phyloP scores from a whole-genome alignment of 2,329 filamentous ascomycete species.

The Ophiostoma perfectum region DNA sequence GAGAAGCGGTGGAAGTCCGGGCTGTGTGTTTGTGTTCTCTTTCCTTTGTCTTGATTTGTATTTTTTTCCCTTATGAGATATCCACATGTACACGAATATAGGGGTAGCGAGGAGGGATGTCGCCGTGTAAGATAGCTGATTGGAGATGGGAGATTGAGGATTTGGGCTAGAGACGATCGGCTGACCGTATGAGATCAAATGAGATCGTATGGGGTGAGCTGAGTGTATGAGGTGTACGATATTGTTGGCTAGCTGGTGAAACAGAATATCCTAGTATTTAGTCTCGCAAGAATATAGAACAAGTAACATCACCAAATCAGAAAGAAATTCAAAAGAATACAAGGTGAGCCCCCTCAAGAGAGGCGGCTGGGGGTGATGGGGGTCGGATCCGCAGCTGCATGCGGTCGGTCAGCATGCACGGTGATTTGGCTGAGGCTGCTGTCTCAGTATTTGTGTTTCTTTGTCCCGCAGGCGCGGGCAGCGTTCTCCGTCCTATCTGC shows the following conservation, averaged over 20 bases:
- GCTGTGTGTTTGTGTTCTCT: not conserved
- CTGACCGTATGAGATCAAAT: too few relatives aligned
- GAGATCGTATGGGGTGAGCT: too few relatives aligned
- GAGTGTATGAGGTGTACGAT: too few relatives aligned
- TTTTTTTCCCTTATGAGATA: conserved; percentile 10
- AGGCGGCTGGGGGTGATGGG: too few relatives aligned
- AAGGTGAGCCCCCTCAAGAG: not conserved
- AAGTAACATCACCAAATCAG: too few relatives aligned
- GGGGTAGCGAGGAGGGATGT: not conserved
- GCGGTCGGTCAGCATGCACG: not conserved
- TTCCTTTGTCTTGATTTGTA: conserved; percentile 8
- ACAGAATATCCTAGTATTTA: too few relatives aligned
- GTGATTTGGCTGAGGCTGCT: not conserved
- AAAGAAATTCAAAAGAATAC: too few relatives aligned
- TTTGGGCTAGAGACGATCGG: too few relatives aligned
- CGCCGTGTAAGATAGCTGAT: not conserved
- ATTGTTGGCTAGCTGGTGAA: too few relatives aligned
- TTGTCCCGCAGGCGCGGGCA: not conserved
- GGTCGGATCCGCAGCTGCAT: not conserved
- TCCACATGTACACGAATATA: conserved; percentile 9
- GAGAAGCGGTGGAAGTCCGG: not conserved
- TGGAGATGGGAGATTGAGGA: not conserved
- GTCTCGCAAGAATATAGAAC: too few relatives aligned
- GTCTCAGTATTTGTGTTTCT: not conserved
- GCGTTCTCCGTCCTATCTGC: not conserved